Base-by-base conservation (phyloP, 768 basidiomycete species). In the Cytidiella melzeri region DNA sequence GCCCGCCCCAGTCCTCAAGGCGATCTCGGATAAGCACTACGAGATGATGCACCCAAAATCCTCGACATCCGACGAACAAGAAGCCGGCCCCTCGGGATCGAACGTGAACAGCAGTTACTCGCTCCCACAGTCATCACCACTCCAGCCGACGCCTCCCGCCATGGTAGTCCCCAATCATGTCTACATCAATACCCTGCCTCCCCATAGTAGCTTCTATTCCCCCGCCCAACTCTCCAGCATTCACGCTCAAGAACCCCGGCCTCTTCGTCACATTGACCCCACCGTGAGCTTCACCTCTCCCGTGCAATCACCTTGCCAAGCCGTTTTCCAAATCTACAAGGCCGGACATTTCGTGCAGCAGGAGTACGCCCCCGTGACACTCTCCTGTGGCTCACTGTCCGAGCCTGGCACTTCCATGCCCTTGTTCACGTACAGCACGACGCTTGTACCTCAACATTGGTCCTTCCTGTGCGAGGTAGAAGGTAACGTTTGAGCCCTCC, bases 361-460 rank as follows among this genome's bases (percentile, higher is more conserved):
- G 1, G 84, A 86, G 60, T 64, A 28, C 60, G 69, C 47, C 59
- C 61, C 46, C 23, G 50, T 59, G 25, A 46, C 50, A 37, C 52
- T 54, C 38, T n/a, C 30, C 48, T 34, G 30, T 34, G 30, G 30
- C 30, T 15, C 30, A 7, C 15, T 34, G 30, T 54, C 28, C 24
- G 45, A 13, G 58, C n/a, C 49, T 3, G 45, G 68, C 18, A 34
- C 52, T 37, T 24, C 37, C 46, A 38, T 9, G 49, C 52, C 10
- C 47, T 52, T 30, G 47, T 64, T 71, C 19, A 59, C 87, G 26
- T 87, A 88, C 65, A 76, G 72, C 50, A 82, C 81, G 3, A 52
- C 72, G 1, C 71, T 88, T 23, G 77, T 79, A 5, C 86, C 86
- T 3, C 70, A 70, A 41, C 87, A 76, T 57, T 88, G 86, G 86